Evolutionary conservation across 2,329 filamentous ascomycete genomes (phyloP).

Genomic region (Exophiala mesophila): DNA sequence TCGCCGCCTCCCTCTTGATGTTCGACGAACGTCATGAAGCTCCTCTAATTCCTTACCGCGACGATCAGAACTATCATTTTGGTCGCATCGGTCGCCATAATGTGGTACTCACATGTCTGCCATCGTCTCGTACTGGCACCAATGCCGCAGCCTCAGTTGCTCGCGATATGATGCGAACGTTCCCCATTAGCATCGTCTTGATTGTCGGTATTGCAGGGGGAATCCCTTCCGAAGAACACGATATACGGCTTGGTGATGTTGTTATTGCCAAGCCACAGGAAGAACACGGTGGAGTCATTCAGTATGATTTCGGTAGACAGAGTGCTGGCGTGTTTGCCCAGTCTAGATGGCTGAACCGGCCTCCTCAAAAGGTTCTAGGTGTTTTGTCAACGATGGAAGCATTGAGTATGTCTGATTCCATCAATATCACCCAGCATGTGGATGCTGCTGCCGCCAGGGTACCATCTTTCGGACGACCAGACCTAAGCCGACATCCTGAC

Average conservation of each 20-base stretch:
- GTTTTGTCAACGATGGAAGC: constrained; percentile 13
- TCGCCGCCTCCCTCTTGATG: background rate
- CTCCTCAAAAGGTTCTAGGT: constrained; percentile 10
- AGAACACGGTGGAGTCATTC: constrained; percentile 26
- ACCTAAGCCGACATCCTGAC: background rate
- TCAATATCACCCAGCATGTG: background rate
- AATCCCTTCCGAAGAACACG: constrained; percentile 25
- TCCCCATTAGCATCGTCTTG: constrained; percentile 21
- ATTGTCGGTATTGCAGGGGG: constrained; percentile 44
- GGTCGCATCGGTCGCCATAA: constrained; percentile 18
- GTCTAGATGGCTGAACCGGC: constrained; percentile 20
- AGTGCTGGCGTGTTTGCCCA: constrained; percentile 18
- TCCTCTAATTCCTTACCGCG: background rate
- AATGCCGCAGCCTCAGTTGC: constrained; percentile 10
- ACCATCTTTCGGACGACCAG: background rate
- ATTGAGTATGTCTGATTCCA: background rate
- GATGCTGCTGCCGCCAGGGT: background rate
- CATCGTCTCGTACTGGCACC: constrained; percentile 7
- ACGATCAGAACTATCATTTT: constrained; percentile 1
- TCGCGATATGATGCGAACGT: constrained; percentile 6
- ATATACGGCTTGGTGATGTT: constrained; percentile 33
- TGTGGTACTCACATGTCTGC: constrained; percentile 19
- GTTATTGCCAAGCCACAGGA: constrained; percentile 25
- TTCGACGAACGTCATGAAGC: background rate
- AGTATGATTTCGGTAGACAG: constrained; percentile 28